Evolutionary conservation across 2,329 filamentous ascomycete genomes (phyloP).

Genomic region (Achaetomium macrosporum): DNA sequence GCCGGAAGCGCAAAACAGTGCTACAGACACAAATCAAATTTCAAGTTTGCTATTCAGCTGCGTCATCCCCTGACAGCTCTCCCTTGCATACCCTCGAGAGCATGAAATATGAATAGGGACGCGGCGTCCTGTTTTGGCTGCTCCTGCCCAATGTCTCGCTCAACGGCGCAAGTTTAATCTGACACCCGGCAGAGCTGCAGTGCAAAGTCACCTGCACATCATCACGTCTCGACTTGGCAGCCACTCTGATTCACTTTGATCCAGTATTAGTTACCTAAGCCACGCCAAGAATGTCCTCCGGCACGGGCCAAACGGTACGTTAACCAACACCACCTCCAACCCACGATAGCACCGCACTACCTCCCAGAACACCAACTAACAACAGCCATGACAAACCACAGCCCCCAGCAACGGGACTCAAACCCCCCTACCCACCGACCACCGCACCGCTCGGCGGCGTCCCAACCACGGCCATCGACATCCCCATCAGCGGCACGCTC

Average conservation of each 20-base stretch:
- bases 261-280: neutral
- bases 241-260: neutral
- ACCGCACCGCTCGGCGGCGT: constrained; percentile 49
- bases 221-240: neutral
- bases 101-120: too few species aligned
- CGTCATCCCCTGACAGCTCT: too few species aligned
- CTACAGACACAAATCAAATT: too few species aligned
- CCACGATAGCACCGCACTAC: neutral
- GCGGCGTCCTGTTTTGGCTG: too few species aligned
- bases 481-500: constrained; percentile 59
- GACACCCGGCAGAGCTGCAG: too few species aligned
- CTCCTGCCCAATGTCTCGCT: too few species aligned
- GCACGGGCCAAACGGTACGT: neutral
- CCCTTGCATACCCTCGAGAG: neutral
- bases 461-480: constrained; percentile 54
- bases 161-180: too few species aligned
- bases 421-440: neutral
- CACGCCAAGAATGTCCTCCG: constrained; percentile 2
- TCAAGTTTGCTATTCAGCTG: too few species aligned
- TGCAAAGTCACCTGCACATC: neutral
- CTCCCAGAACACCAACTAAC: neutral
- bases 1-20: too few species aligned
- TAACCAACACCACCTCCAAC: neutral
- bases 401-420: neutral
- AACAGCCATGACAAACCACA: neutral